Evolutionary conservation across 225 moss, liverwort and hornwort species (phyloP), one percentile per base, ranked within the genome.

Genomic region (Lunularia cruciata): DNA sequence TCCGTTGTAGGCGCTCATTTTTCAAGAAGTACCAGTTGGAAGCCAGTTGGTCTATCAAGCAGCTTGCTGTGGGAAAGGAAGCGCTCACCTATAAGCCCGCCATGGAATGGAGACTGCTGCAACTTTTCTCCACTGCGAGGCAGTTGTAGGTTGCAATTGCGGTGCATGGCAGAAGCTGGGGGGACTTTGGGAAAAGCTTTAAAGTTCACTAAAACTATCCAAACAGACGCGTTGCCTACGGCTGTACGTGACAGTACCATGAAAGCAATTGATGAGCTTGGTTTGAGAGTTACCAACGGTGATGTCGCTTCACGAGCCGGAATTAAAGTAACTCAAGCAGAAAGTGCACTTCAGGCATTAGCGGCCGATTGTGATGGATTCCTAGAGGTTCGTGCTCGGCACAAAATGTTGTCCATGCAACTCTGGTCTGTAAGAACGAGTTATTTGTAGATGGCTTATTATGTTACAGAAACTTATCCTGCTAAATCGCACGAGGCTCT

Each of bases 231-330:
- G 9, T 73, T 98, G 35, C 93, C 89, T 6, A 86, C 93, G 37
- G 86, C 85, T 76, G 93, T 98, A 42, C 86, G 98, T 47, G 98
- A 98, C 27, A 85, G 91, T 75, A 88, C 91, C 58, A 98, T 93
- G 90, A 86, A 83, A 84, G 90, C 98, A 20, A 89, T 93, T 37
- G 98, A 98, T 78, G 93, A 91, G 2, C 93, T 98, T 60, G 93
- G 98, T 68, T 74, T 89, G 74, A 84, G 98, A 80, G 98, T 98
- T 46, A 98, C 98, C 20, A 89, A 82, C 20, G 98, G 98, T 30
- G 98, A 93, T 72, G 91, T 98, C 76, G 98, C 91, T 55, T 89
- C 93, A 30, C 83, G 86, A 60, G 86, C 90, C 60, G 98, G 98
- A 63, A 61, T 88, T 31, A 85, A 88, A 65, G 76, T 88, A 46